These are phyloP conservation scores for Skeletonema tropicum DNA, from an alignment of 108 stramenopile species.

Conservation along the genomic window DNA sequence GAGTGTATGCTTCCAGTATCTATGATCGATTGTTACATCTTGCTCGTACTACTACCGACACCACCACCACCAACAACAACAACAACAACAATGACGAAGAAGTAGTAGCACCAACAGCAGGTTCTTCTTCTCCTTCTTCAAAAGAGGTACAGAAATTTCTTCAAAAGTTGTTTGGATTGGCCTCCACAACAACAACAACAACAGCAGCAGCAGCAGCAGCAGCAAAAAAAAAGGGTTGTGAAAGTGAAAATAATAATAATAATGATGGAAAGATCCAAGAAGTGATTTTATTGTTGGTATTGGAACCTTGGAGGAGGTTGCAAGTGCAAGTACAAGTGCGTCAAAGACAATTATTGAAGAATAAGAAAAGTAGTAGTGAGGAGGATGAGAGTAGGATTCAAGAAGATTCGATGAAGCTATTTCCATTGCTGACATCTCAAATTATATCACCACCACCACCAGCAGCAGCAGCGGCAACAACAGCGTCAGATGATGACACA, in stretches of 20 bases:
- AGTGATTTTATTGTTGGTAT: conserved; percentile 30
- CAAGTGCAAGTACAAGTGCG: neutral
- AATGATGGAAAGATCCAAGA: conserved; percentile 24
- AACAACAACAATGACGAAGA: neutral
- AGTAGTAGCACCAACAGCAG: neutral
- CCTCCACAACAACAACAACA: too few relatives aligned
- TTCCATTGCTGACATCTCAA: conserved; percentile 10
- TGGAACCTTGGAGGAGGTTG: conserved; percentile 32
- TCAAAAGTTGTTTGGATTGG: conserved; percentile 24
- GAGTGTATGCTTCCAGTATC: conserved; percentile 33
- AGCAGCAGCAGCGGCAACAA: neutral
- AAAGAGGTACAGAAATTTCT: conserved; percentile 10
- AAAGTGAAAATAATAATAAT: too few relatives aligned
- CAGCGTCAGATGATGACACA: conserved; percentile 7
- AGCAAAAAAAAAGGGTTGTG: too few relatives aligned
- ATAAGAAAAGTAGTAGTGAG: neutral
- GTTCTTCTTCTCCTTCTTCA: too few relatives aligned
- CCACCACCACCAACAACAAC: neutral
- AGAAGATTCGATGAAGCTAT: conserved; percentile 5
- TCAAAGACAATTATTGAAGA: neutral
- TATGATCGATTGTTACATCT: conserved; percentile 35
- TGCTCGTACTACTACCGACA: neutral
- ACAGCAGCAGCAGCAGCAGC: too few relatives aligned
- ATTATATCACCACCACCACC: neutral
- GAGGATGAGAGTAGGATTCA: too few relatives aligned